Evolutionary conservation across 2,329 filamentous ascomycete species (phyloP).

Genomic region (Dichotomopilus funicola): DNA sequence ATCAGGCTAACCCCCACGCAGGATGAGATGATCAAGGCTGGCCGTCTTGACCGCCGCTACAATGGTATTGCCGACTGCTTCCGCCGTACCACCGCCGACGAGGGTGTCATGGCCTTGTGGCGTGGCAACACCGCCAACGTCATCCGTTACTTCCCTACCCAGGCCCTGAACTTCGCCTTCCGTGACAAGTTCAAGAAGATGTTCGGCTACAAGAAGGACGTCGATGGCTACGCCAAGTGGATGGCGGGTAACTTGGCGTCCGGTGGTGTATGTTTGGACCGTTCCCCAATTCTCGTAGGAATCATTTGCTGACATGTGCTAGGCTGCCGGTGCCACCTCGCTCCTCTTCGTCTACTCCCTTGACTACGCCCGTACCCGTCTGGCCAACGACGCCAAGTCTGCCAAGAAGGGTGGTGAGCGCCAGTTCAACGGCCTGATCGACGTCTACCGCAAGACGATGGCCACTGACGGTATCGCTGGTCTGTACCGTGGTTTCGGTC

Average conservation of each 20-base stretch:
- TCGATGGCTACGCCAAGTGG: constrained; percentile 97
- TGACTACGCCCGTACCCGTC: constrained; percentile 99
- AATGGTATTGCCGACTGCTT: constrained; percentile 92
- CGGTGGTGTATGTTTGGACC: constrained; percentile 75
- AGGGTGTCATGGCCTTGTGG: constrained; percentile 96
- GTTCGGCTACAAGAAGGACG: constrained; percentile 99
- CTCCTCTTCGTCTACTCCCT: constrained; percentile 99
- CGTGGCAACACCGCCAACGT: constrained; percentile 99
- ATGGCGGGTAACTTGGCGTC: constrained; percentile 99
- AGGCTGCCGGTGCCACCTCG: constrained; percentile 98
- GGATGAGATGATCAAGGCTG: constrained; percentile 99
- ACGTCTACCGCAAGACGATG: constrained; percentile 99
- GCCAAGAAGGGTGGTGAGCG: constrained; percentile 94
- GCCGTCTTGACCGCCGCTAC: constrained; percentile 98
- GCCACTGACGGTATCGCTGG: constrained; percentile 96
- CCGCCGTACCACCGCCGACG: constrained; percentile 77
- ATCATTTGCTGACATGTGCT: constrained; percentile 6
- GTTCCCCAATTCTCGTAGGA: background rate
- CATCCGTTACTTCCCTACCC: constrained; percentile 99
- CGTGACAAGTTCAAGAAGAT: constrained; percentile 99
- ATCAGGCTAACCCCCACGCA: constrained; percentile 38
- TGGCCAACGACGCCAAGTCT: constrained; percentile 99
- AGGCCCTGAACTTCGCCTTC: constrained; percentile 99
- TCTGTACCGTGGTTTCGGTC: constrained; percentile 99
- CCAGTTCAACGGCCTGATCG: constrained; percentile 99